A percentile compares a stretch with the other conserved stretches of the same genome.
These are phyloP conservation scores for Colletotrichum acutatum DNA, from an alignment of 2,329 filamentous ascomycete genomes.

Conservation along the genomic window DNA sequence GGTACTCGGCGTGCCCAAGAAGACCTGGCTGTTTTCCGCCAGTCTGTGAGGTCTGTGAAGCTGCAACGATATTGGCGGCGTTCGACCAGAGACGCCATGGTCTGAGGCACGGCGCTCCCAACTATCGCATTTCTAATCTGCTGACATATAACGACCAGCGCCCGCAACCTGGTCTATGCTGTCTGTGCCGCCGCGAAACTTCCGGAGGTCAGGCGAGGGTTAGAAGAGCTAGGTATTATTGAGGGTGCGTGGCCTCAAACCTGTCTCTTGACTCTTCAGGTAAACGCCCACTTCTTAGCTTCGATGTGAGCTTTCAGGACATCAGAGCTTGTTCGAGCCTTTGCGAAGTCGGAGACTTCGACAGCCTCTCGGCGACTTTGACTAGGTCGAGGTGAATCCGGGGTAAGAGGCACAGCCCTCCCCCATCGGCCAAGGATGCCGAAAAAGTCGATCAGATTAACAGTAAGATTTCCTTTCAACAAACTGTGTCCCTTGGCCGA, in stretches of 20 bases:
- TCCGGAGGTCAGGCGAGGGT: background rate
- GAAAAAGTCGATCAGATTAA: background rate
- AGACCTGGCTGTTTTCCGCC: background rate
- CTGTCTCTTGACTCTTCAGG: background rate
- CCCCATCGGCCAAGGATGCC: constrained; percentile 8
- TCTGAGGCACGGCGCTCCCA: background rate
- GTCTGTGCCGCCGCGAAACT: background rate
- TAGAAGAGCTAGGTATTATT: background rate
- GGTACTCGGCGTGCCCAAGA: constrained; percentile 6
- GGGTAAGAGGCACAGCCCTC: constrained; percentile 16
- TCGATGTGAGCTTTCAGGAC: background rate
- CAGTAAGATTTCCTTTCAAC: background rate
- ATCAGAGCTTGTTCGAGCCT: background rate
- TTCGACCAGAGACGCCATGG: background rate
- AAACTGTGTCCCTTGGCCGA: background rate
- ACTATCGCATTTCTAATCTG: constrained; percentile 23
- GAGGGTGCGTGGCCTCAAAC: background rate
- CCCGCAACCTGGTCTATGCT: background rate
- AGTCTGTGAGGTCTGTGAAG: background rate
- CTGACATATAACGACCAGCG: constrained; percentile 12
- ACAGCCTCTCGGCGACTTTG: constrained; percentile 16
- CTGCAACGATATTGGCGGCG: background rate
- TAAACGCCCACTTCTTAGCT: background rate
- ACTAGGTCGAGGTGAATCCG: constrained; percentile 3
- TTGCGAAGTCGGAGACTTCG: constrained; percentile 7